phyloP scores from a whole-genome alignment of 106 monocot species.

The Allium cepa region DNA sequence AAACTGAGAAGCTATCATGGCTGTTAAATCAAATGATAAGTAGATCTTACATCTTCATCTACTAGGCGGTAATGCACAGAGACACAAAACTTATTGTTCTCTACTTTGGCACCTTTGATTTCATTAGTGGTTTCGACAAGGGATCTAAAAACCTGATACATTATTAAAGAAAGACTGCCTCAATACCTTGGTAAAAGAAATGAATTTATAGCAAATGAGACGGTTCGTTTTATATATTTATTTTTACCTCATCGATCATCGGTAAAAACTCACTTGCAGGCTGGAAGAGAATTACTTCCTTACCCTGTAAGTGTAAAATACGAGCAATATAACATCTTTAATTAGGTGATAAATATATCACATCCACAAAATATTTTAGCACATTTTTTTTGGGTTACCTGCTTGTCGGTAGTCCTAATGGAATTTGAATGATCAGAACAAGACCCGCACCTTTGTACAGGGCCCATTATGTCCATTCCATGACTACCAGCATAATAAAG shows the following conservation, averaged over 20 bases:
- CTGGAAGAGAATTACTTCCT: conserved; percentile 68
- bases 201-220: neutral
- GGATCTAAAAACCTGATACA: conserved; percentile 55
- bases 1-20: too few relatives aligned
- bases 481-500: conserved; percentile 92
- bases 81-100: conserved; percentile 82
- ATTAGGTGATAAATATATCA: too few relatives aligned
- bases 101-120: conserved; percentile 56
- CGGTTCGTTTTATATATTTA: too few relatives aligned
- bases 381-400: conserved; percentile 22
- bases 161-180: neutral
- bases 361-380: too few relatives aligned
- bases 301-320: conserved; percentile 30
- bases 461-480: conserved; percentile 95
- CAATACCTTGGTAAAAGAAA: neutral
- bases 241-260: conserved; percentile 65
- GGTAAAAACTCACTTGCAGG: conserved; percentile 79
- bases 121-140: conserved; percentile 61
- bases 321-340: too few relatives aligned
- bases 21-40: neutral
- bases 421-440: conserved; percentile 39
- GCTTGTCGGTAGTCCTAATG: conserved; percentile 54
- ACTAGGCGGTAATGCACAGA: conserved; percentile 90
- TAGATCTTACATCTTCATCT: conserved; percentile 41
- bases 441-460: conserved; percentile 32